Evolutionary conservation across 2,329 filamentous ascomycete genomes (phyloP).

Genomic region (Diaporthe citri): DNA sequence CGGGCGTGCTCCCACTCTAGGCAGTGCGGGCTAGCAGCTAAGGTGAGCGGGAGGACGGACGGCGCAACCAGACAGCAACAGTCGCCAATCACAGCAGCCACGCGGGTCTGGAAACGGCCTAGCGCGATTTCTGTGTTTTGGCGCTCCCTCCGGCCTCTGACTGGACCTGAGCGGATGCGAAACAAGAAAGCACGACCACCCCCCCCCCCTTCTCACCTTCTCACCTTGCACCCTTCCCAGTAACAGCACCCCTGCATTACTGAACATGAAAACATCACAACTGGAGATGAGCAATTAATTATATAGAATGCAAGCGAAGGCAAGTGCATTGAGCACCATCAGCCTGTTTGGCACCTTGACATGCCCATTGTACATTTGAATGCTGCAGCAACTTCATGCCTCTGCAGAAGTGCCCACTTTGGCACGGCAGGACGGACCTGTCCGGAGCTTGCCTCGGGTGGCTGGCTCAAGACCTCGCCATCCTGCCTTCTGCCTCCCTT

Average conservation of each 20-base stretch:
- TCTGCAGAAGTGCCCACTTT: neutral
- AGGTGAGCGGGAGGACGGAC: conserved; percentile 18
- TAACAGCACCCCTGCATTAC: neutral
- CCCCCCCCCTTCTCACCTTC: neutral
- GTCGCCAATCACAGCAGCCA: conserved; percentile 35
- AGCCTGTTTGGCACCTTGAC: neutral
- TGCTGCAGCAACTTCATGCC: neutral
- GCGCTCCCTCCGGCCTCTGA: conserved; percentile 17
- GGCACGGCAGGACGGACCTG: neutral
- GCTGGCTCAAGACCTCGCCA: neutral
- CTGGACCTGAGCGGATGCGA: conserved; percentile 22
- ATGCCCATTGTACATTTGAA: neutral
- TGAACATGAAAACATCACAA: neutral
- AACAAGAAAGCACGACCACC: conserved; percentile 15
- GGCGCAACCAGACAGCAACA: conserved; percentile 26
- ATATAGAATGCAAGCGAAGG: neutral
- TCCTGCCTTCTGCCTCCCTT: neutral
- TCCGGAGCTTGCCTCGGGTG: neutral
- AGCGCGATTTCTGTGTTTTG: conserved; percentile 33
- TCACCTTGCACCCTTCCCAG: neutral
- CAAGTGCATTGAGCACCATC: neutral
- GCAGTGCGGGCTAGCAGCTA: conserved; percentile 29
- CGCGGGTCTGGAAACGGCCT: conserved; percentile 21
- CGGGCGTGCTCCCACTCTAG: conserved; percentile 25
- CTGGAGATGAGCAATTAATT: neutral